Percentiles rank a stretch among this genome's conserved stretches.
Conservation (phyloP, 306 rosid genomes). For the Pyrus betulifolia region DNA sequence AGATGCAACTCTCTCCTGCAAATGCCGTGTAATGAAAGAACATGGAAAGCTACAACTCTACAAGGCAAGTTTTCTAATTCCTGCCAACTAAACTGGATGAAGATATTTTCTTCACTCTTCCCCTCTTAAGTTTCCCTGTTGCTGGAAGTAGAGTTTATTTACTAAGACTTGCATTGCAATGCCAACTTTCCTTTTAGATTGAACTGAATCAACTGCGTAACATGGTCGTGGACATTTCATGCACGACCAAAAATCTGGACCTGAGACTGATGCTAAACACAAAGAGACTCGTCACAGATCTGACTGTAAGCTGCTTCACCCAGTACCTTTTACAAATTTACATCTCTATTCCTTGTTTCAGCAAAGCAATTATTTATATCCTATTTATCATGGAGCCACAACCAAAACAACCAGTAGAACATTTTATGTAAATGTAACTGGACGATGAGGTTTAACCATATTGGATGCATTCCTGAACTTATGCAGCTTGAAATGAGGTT, state of each 20-base stretch:
- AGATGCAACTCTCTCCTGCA: slow-evolving; percentile 24
- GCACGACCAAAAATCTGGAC: slow-evolving; percentile 36
- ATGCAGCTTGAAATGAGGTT: background rate
- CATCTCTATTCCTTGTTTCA: background rate
- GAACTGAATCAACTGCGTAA: slow-evolving; percentile 28
- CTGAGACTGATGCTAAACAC: slow-evolving; percentile 38
- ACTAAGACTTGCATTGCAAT: background rate
- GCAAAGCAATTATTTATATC: background rate
- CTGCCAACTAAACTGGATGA: background rate
- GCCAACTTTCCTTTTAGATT: slow-evolving; percentile 16
- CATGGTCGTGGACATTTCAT: slow-evolving; percentile 41
- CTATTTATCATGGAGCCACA: background rate
- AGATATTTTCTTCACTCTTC: background rate
- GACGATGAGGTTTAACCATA: background rate
- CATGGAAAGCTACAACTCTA: slow-evolving; percentile 26
- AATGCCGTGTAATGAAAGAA: slow-evolving; percentile 27
- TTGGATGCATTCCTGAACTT: background rate
- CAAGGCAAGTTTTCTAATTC: slow-evolving; percentile 26
- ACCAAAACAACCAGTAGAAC: background rate
- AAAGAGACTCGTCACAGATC: slow-evolving; percentile 15
- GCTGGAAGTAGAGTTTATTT: background rate
- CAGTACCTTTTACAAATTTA: background rate
- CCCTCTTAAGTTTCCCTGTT: background rate
- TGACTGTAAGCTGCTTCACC: slow-evolving; percentile 21
- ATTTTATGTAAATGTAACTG: background rate